These are phyloP conservation scores for Pythium scleroteichum DNA, from an alignment of 352 stramenopile species.

Conservation along the genomic window DNA sequence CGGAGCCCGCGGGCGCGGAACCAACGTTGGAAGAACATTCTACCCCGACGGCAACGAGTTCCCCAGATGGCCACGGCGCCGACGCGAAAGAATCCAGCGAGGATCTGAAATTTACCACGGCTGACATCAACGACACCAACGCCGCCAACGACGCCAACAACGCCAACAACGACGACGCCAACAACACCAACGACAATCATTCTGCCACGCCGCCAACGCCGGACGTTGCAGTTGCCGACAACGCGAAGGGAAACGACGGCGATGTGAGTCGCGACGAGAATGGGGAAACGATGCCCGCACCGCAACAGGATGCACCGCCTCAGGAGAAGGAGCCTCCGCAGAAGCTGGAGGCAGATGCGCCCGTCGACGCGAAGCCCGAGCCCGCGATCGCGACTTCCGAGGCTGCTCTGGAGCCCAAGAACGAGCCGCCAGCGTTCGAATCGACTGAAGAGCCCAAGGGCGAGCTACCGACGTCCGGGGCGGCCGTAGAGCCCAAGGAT, in stretches of 20 bases:
- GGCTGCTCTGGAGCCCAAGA: background rate
- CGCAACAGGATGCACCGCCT: constrained; percentile 4
- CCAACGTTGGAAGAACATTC: background rate
- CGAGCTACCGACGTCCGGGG: background rate
- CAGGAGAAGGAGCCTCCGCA: background rate
- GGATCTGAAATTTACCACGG: background rate
- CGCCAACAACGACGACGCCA: constrained; percentile 1
- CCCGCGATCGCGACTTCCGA: background rate
- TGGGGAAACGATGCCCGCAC: background rate
- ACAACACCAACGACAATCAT: constrained; percentile 25
- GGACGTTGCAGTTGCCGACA: constrained; percentile 15
- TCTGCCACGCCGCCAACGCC: background rate
- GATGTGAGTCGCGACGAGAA: background rate
- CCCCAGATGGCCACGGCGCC: constrained; percentile 11
- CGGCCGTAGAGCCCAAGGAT: constrained; percentile 1
- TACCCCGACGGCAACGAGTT: background rate
- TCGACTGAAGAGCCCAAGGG: background rate
- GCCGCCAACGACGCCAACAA: background rate
- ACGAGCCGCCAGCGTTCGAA: background rate
- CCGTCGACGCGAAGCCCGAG: background rate
- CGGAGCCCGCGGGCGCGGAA: constrained; percentile 7
- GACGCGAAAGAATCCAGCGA: constrained; percentile 9
- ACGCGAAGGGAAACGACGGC: constrained; percentile 7
- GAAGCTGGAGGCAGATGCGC: background rate
- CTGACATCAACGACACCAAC: constrained; percentile 4